Base-by-base conservation (phyloP, 495 filamentous ascomycete genomes). In the Penicillium salamii region DNA sequence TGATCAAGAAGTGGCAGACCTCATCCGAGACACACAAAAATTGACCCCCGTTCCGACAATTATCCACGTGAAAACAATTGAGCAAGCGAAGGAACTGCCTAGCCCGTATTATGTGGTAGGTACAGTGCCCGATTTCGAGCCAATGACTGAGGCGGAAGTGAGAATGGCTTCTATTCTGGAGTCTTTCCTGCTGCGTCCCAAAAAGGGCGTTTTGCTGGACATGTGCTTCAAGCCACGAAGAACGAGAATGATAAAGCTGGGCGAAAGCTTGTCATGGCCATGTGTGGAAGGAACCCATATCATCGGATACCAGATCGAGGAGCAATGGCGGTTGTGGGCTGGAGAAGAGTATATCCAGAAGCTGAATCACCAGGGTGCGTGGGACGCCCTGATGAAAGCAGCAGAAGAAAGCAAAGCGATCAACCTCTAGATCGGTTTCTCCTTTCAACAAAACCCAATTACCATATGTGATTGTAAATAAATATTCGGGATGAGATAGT, bases 181-280 rank as follows among this genome's bases (percentile, higher is more conserved):
- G 56, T 63, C 66, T n/a, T 72, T 87, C 46, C 57, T 82, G 23
- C 56, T 53, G 2, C 29, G 54, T 12, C 23, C 43, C 0, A 23
- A 54, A 18, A 83, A 83, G 59, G 85, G 84, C 0, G 78, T 77
- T 4, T 72, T 88, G 42, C 59, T 86, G 52, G 84, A 89, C 62
- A 88, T 89, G 84, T 87, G 84, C 63, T 88, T 86, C 57, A 83
- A 87, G 53, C 84, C 85, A 1, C 79, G 81, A 0, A 72, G 75
- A 46, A 88, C 85, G 0, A 69, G 69, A 46, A 76, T 85, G 46
- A 76, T 74, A 1, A 70, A 62, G 35, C 51, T 82, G 19, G 75
- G 75, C 13, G 68, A 76, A 59, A 61, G 61, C 5, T 57, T 71
- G 11, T 82, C 77, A 5, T 87, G 82, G 83, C 66, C 77, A 41